Evolutionary conservation across 1,139 yeast species (phyloP).

Genomic region (Yamadazyma conglobata): DNA sequence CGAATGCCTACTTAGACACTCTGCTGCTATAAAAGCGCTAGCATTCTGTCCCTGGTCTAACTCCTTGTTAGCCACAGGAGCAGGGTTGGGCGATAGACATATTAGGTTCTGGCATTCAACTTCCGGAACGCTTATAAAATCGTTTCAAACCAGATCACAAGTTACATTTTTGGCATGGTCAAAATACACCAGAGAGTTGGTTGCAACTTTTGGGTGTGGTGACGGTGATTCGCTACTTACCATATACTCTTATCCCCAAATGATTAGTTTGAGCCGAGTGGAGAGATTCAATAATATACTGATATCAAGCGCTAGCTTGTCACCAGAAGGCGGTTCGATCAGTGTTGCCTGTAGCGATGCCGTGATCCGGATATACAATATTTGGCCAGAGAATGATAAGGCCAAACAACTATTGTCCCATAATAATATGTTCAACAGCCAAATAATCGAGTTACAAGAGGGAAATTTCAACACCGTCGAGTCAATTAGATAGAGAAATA

Average conservation of each 20-base stretch:
- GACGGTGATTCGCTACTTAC: constrained; percentile 49
- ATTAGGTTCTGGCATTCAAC: constrained; percentile 80
- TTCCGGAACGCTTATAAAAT: constrained; percentile 64
- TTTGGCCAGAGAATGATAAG: constrained; percentile 58
- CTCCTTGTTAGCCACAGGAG: constrained; percentile 42
- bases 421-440: too few relatives aligned
- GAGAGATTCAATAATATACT: constrained; percentile 53
- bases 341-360: constrained; percentile 78
- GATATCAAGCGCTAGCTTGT: constrained; percentile 60
- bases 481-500: too few relatives aligned
- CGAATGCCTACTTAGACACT: constrained; percentile 41
- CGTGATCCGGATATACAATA: constrained; percentile 65
- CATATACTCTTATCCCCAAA: constrained; percentile 64
- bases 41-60: constrained; percentile 46
- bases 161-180: constrained; percentile 83
- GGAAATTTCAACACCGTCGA: too few relatives aligned
- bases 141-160: constrained; percentile 62
- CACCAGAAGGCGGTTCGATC: constrained; percentile 59
- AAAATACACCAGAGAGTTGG: constrained; percentile 53
- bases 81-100: constrained; percentile 41
- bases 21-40: constrained; percentile 43
- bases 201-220: constrained; percentile 80
- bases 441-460: too few relatives aligned
- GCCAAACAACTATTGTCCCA: too few relatives aligned
- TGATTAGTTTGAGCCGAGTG: constrained; percentile 49